Conservation (phyloP, 2,329 filamentous ascomycete genomes). For the Fusarium algeriense region DNA sequence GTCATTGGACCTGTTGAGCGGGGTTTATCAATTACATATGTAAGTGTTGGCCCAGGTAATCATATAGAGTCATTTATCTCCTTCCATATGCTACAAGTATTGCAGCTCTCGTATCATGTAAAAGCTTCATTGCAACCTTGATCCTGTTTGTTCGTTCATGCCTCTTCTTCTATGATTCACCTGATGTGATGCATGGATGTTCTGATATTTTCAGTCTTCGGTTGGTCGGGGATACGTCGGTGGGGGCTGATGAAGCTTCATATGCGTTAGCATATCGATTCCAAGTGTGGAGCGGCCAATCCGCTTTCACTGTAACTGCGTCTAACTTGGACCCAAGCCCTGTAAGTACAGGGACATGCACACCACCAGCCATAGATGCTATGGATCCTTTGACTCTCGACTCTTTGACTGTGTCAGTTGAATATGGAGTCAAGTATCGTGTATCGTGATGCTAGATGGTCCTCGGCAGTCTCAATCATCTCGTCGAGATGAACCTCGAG, state of each 20-base stretch:
- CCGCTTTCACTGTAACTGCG: slow-evolving; percentile 47
- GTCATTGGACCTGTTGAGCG: slow-evolving; percentile 27
- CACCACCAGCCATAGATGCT: slow-evolving; percentile 23
- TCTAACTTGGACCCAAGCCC: slow-evolving; percentile 34
- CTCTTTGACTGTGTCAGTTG: background rate
- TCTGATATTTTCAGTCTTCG: slow-evolving; percentile 34
- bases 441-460: background rate
- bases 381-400: background rate
- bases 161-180: slow-evolving; percentile 32
- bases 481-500: background rate
- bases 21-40: slow-evolving; percentile 8
- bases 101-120: background rate
- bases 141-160: slow-evolving; percentile 16
- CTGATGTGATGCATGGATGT: slow-evolving; percentile 45
- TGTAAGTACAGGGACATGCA: slow-evolving; percentile 44
- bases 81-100: background rate
- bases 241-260: slow-evolving; percentile 43
- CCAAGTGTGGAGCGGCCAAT: slow-evolving; percentile 46
- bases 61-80: background rate
- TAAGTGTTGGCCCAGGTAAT: background rate
- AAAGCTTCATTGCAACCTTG: background rate
- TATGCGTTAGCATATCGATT: slow-evolving; percentile 38
- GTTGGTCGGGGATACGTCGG: slow-evolving; percentile 41
- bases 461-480: background rate
- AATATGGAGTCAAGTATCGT: background rate